phyloP scores from a whole-genome alignment of 1,284 basidiomycete genomes.

The Lignosus rhinocerotis region DNA sequence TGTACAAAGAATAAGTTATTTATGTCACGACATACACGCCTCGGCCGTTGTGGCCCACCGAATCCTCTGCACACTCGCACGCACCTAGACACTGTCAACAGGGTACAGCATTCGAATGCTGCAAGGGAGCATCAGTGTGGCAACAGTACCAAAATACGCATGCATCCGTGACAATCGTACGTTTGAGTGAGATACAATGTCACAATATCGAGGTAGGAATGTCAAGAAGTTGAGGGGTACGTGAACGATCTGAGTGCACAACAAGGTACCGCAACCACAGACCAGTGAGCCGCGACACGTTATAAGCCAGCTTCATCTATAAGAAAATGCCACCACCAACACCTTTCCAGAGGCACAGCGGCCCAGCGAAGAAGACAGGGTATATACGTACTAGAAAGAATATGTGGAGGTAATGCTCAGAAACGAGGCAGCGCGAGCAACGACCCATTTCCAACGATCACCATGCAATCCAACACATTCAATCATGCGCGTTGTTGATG shows the following conservation, averaged over 20 bases:
- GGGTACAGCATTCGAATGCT: no score
- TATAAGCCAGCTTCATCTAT: constrained; percentile 15
- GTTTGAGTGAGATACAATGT: constrained; percentile 13
- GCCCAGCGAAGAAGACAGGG: constrained; percentile 20
- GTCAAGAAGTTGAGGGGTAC: not conserved
- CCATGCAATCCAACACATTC: not conserved
- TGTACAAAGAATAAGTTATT: no score
- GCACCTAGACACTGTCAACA: no score
- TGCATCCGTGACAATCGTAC: not conserved
- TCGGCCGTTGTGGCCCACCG: no score
- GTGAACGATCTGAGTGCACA: constrained; percentile 23
- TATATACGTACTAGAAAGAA: constrained; percentile 25
- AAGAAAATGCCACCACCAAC: constrained; percentile 19
- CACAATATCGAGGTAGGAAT: constrained; percentile 9
- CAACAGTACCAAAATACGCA: not conserved
- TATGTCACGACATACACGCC: no score
- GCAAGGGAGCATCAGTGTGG: no score
- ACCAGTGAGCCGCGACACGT: constrained; percentile 12
- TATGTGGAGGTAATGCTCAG: constrained; percentile 1
- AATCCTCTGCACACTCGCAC: no score
- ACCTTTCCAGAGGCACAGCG: constrained; percentile 31
- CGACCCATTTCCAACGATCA: not conserved
- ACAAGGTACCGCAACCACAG: constrained; percentile 21
- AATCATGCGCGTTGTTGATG: constrained; percentile 31
- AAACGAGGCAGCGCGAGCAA: constrained; percentile 2